Base-by-base conservation (phyloP, 768 basidiomycete genomes). In the Rickenella mellea region DNA sequence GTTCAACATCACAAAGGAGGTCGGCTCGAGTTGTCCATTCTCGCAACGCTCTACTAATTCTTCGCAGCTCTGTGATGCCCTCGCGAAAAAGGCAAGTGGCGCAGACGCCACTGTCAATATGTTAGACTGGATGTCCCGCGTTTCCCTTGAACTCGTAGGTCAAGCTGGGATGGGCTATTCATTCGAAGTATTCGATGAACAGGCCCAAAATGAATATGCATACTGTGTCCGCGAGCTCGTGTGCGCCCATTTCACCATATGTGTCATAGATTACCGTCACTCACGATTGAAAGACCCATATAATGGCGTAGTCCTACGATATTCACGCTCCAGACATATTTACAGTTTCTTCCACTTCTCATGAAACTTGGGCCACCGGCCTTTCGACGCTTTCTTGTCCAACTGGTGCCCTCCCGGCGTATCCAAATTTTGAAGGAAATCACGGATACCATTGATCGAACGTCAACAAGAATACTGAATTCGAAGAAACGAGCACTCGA, bases 401-500 rank as follows among this genome's bases (percentile, higher is more conserved):
- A 63, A 33, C 24, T 51, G 19, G 40, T 63, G 11, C 71, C 70
- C 1, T 59, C 52, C 41, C 51, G 51, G 36, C 39, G 46, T 6
- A 36, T 69, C 4, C 58, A 61, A n/a, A 40, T 47, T 1, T 26
- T 70, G 11, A 51, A 63, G 37, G 57, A 60, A 11, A 55, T 68
- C 14, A 44, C 62, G 0, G 62, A 65, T 28, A 48, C 58, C 3
- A 55, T 74, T 53, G 51, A 67, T 15, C 43, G 54, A 9, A 59
- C 59, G 6, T 61, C 69, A 6, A 42, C 53, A 12, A 50, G 61
- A 3, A 63, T 74, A 4, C 62, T 61, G 27, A 46, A 56, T 17
- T 47, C 52, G 17, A 73, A 70, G 52, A 66, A 62, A 44, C 50
- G 45, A 27, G 58, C 64, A 1, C 32, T 70, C 3, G 45, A 45